These are phyloP conservation scores for Curvularia eragrostidis DNA, from an alignment of 2,329 filamentous ascomycete species.

Conservation along the genomic window DNA sequence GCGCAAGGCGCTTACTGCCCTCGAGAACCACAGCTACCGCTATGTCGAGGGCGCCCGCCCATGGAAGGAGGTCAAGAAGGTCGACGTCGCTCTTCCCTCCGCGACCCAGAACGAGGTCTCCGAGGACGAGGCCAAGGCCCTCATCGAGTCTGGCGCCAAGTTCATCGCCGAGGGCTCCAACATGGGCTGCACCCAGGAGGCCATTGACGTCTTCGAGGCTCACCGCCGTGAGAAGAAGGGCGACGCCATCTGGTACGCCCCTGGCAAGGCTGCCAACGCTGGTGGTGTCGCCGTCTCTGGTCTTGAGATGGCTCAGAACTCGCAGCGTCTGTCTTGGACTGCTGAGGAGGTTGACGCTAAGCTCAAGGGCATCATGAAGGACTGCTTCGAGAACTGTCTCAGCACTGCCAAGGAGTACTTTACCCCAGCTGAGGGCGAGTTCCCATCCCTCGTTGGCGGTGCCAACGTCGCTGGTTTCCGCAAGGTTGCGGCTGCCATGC, in stretches of 20 bases:
- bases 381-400: conserved; percentile 87
- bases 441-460: conserved; percentile 88
- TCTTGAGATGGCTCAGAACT: conserved; percentile 99
- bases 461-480: conserved; percentile 97
- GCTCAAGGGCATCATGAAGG: conserved; percentile 94
- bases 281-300: conserved; percentile 97
- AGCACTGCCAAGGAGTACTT: conserved; percentile 91
- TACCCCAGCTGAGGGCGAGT: conserved; percentile 76
- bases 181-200: conserved; percentile 97
- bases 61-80: conserved; percentile 86
- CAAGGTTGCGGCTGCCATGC: conserved; percentile 95
- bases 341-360: conserved; percentile 87
- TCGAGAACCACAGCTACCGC: conserved; percentile 74
- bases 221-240: conserved; percentile 73
- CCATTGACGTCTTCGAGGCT: conserved; percentile 90
- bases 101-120: conserved; percentile 98
- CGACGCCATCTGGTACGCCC: conserved; percentile 89
- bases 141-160: conserved; percentile 76
- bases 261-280: conserved; percentile 94
- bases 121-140: conserved; percentile 83
- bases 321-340: conserved; percentile 82
- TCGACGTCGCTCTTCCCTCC: conserved; percentile 90
- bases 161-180: conserved; percentile 97
- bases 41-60: conserved; percentile 88
- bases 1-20: conserved; percentile 79